Evolutionary conservation across 805 yeast genomes (phyloP).

Genomic region (Schizosaccharomyces osmophilus): DNA sequence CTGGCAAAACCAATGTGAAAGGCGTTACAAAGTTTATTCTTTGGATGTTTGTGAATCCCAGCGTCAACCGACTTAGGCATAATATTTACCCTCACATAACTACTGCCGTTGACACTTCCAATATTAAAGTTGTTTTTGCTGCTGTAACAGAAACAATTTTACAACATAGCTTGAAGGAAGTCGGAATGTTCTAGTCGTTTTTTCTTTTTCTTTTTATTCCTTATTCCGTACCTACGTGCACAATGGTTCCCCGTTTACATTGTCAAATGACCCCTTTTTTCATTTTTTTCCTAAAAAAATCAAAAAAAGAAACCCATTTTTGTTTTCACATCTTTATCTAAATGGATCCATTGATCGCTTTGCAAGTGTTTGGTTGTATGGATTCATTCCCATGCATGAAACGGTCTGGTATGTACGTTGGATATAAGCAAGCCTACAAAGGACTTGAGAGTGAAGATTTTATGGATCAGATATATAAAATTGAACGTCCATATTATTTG

Average conservation of each 20-base stretch:
- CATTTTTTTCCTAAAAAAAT: no score
- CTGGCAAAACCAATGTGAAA: constrained; percentile 5
- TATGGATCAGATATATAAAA: no score
- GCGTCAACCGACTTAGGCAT: constrained; percentile 46
- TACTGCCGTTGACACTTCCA: constrained; percentile 28
- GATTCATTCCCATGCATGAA: no score
- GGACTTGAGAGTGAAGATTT: no score
- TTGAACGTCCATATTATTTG: no score
- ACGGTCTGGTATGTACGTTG: no score
- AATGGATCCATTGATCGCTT: no score
- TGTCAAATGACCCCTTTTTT: no score
- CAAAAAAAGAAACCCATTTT: no score
- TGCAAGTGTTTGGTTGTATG: no score
- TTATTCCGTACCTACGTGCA: not conserved
- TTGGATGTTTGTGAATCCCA: constrained; percentile 71
- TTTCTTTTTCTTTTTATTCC: not conserved
- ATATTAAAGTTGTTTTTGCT: constrained; percentile 63
- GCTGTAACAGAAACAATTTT: constrained; percentile 61
- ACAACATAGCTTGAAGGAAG: constrained; percentile 50
- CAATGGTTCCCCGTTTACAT: not conserved
- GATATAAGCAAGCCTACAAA: no score
- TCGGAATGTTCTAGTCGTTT: constrained; percentile 31
- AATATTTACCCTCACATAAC: constrained; percentile 42
- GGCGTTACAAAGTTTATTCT: constrained; percentile 79
- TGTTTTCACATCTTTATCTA: no score